Evolutionary conservation across 202 grass and related monocot genomes (phyloP), one percentile per base, ranked within the genome.

Genomic region (Elaeis oleifera): DNA sequence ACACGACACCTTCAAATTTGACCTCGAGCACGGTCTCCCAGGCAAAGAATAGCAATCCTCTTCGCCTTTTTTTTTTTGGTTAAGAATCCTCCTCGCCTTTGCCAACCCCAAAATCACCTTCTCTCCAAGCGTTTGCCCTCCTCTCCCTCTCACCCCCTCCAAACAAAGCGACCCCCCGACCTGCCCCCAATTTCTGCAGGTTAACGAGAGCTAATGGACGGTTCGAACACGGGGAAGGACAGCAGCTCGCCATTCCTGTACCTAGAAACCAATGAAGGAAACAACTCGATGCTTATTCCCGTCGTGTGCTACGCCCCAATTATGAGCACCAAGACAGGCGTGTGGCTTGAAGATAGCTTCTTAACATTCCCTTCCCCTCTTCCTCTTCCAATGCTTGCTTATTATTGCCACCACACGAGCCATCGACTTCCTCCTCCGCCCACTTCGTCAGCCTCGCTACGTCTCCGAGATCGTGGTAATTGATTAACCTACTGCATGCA

Each of bases 331-430:
- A 24, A 24, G 23, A 24, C 2, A 24, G 23, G 23, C 76, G 22
- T 95, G 19, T 77, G 79, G 80, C 23, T 5, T 0, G 84, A 80
- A 26, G 81, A 89, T 63, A 89, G 56, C 63, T 77, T 82, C 1
- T 58, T 86, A 31, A 75, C 70, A 77, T 95, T 74, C 74, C 36
- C 85, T 17, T 55, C 82, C 82, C 15, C 58, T 89, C 55, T 71
- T 95, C 32, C 67, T 86, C 23, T 75, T 95, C 54, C 80, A 90
- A 65, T 56, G 81, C 59, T 18, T 86, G 28, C n/a, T 90, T 56
- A n/a, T 89, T 71, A 71, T 88, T 54, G 5, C 60, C 64, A 50
- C 71, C 74, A 84, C 74, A 18, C 82, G 80, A 11, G 31, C 20
- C 71, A 57, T 36, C 49, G 55, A 69, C 32, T 65, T 89, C 31